Base-by-base conservation (phyloP, 108 stramenopile genomes). In the Cyclostephanos tholiformis region DNA sequence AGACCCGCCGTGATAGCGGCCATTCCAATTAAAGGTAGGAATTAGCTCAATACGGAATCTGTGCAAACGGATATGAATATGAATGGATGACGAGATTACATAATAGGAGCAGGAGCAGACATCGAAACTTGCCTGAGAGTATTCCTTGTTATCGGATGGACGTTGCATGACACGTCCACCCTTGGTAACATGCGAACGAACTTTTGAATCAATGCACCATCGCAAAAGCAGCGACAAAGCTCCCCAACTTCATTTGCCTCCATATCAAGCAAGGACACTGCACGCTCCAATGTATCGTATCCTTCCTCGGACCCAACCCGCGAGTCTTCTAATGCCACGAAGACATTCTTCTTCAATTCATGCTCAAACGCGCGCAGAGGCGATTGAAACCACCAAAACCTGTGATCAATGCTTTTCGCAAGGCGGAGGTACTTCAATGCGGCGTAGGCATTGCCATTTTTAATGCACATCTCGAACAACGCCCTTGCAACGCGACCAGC, bases 391-490 rank as follows among this genome's bases (percentile, higher is more conserved):
- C 96, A 98, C 98, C 98, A 99, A 27, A 95, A 74, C 44, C 93
- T 88, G 48, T 91, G 87, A 69, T 99, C 99, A 44, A 97, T 68
- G 57, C 96, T 91, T 80, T 98, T 99, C 51, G 97, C 96, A 22
- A 99, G 68, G 14, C 87, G 65, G 13, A 98, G 83, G 44, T 97
- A 82, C 57, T 96, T 96, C 38, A 92, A 48, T 19, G 95, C 92
- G n/a, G 88, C 76, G 2, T 83, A 84, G 25, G 88, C 92, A 14
- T 80, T 66, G 5, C 85, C 86, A 38, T 69, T 73, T 19, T 89
- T 87, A 8, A 98, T 70, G 59, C 92, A 91, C 85, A 99, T 97
- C 80, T 99, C 99, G 74, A 99, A 99, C 38, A 99, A 76, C 17
- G 98, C 98, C 26, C 99, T 79, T 0, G 97, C 86, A 38, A 99